Evolutionary conservation across 495 filamentous ascomycete genomes (phyloP).

Genomic region (Penicillium robsamsonii): DNA sequence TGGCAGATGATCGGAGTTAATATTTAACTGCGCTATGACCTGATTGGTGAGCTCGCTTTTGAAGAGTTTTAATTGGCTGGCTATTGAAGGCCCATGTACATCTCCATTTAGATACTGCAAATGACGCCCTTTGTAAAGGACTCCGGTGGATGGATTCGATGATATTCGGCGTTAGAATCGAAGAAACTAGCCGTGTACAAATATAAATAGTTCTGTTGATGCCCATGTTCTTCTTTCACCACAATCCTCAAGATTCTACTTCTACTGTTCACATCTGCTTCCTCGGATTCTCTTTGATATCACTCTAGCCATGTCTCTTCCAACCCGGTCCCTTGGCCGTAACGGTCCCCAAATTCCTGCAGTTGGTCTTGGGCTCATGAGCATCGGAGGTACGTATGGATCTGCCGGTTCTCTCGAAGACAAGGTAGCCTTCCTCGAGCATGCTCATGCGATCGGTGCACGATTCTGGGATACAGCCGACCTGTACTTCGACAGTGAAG

Average conservation of each 20-base stretch:
- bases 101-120: background rate
- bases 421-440: slow-evolving; percentile 37
- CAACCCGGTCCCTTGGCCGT: slow-evolving; percentile 44
- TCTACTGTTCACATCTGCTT: background rate
- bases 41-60: slow-evolving; percentile 1
- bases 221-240: background rate
- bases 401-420: slow-evolving; percentile 35
- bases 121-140: background rate
- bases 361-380: slow-evolving; percentile 56
- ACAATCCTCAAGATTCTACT: background rate
- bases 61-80: background rate
- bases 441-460: slow-evolving; percentile 52
- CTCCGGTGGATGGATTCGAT: background rate
- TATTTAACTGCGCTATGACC: background rate
- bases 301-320: slow-evolving; percentile 14
- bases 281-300: background rate
- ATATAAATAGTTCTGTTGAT: background rate
- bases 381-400: slow-evolving; percentile 50
- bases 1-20: background rate
- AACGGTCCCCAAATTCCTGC: slow-evolving; percentile 53
- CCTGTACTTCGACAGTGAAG: slow-evolving; percentile 42
- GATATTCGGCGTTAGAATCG: background rate
- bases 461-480: slow-evolving; percentile 62
- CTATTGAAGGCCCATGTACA: too few relatives aligned
- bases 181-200: background rate